A percentile compares a stretch with the other conserved stretches of the same genome.
Conservation (phyloP, 495 filamentous ascomycete genomes). For the Penicillium turbatum region DNA sequence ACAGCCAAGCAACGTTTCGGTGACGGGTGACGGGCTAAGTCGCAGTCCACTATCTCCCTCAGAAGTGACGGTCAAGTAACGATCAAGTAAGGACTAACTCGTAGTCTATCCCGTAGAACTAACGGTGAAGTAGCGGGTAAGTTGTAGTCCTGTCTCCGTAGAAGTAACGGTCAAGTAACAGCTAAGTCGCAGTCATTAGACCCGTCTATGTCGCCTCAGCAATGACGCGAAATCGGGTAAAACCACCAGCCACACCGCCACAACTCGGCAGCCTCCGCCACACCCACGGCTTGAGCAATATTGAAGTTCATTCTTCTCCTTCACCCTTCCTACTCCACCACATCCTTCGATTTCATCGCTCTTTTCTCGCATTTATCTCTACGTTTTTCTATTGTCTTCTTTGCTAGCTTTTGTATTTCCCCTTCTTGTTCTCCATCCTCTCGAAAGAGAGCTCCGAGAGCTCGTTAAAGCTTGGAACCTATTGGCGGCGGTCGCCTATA, state of each 20-base stretch:
- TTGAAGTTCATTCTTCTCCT: slow-evolving; percentile 19
- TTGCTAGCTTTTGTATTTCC: slow-evolving; percentile 17
- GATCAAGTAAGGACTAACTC: too few relatives aligned
- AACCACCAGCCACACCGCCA: slow-evolving; percentile 20
- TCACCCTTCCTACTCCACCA: slow-evolving; percentile 18
- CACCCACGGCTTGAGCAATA: slow-evolving; percentile 10
- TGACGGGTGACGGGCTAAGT: too few relatives aligned
- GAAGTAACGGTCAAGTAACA: too few relatives aligned
- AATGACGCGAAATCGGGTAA: slow-evolving; percentile 8
- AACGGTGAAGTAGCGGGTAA: too few relatives aligned
- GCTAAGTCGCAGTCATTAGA: too few relatives aligned
- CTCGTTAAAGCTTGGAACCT: slow-evolving; percentile 27
- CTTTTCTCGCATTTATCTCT: slow-evolving; percentile 3
- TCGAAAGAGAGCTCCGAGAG: slow-evolving; percentile 40
- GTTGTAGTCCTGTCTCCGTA: too few relatives aligned
- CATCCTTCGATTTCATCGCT: slow-evolving; percentile 23
- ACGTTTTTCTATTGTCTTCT: slow-evolving; percentile 1
- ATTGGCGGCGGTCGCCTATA: slow-evolving; percentile 29
- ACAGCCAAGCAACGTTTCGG: too few relatives aligned
- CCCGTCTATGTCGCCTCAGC: not conserved
- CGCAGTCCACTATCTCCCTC: too few relatives aligned
- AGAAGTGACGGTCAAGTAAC: too few relatives aligned
- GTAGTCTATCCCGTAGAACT: too few relatives aligned
- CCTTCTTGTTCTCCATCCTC: slow-evolving; percentile 24
- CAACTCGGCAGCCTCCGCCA: slow-evolving; percentile 6